These are phyloP conservation scores for Colletotrichum somersetense DNA, from an alignment of 2,329 filamentous ascomycete genomes.

Conservation along the genomic window DNA sequence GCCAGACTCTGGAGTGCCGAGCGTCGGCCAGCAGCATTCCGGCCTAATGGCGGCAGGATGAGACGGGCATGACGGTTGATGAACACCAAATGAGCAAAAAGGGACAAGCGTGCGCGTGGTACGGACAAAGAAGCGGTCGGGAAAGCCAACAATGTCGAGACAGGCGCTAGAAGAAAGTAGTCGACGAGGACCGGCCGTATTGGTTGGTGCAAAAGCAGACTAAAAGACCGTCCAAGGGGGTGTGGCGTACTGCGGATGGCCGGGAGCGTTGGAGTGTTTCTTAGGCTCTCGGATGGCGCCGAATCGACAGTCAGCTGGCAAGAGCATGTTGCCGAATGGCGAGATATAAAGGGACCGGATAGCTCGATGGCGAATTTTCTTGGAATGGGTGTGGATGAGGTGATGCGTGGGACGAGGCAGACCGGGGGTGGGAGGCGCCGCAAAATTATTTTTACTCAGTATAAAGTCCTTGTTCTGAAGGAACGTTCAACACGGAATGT, in stretches of 20 bases:
- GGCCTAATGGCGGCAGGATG: slow-evolving; percentile 3
- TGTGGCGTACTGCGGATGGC: not conserved
- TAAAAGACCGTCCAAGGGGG: slow-evolving; percentile 8
- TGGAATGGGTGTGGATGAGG: slow-evolving; percentile 12
- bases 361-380: slow-evolving; percentile 18
- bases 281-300: slow-evolving; percentile 16
- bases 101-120: not conserved
- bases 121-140: not conserved
- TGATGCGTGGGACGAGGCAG: slow-evolving; percentile 29
- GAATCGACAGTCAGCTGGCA: slow-evolving; percentile 22
- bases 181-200: not conserved
- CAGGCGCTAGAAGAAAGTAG: slow-evolving; percentile 15
- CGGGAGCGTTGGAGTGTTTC: not conserved
- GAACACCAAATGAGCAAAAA: not conserved
- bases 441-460: slow-evolving; percentile 34
- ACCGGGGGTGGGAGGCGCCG: slow-evolving; percentile 36
- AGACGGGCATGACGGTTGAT: slow-evolving; percentile 5
- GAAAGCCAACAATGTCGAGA: slow-evolving; percentile 1
- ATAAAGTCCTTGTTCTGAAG: too few relatives aligned
- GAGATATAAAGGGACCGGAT: slow-evolving; percentile 30
- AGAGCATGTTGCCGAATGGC: slow-evolving; percentile 36
- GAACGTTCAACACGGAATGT: not conserved
- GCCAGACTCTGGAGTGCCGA: not conserved
- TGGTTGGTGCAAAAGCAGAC: not conserved
- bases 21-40: not conserved